phyloP scores from a whole-genome alignment of 805 yeast genomes.

The Lipomyces chichibuensis region DNA sequence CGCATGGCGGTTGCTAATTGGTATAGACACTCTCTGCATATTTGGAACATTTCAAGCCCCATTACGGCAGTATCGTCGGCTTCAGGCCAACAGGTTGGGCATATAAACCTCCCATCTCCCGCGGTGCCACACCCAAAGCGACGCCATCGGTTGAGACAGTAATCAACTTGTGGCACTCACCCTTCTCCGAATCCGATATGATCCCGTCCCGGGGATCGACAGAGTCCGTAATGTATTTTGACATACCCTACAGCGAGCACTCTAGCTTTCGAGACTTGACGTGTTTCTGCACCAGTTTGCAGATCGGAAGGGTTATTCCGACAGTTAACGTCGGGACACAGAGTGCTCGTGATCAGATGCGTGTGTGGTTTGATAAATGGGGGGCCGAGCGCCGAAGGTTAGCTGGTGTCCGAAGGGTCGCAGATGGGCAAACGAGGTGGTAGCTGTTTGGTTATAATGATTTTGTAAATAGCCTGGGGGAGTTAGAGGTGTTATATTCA shows the following conservation, averaged over 20 bases:
- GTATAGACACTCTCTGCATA: slow-evolving; percentile 50
- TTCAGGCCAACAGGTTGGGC: slow-evolving; percentile 88
- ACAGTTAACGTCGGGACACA: slow-evolving; percentile 58
- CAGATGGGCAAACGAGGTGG: slow-evolving; percentile 18
- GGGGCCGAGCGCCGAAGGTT: slow-evolving; percentile 14
- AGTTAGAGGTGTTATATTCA: not conserved
- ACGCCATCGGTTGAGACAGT: slow-evolving; percentile 17
- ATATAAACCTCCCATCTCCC: slow-evolving; percentile 45
- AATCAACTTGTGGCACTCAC: slow-evolving; percentile 10
- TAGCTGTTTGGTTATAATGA: not conserved
- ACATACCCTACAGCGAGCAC: slow-evolving; percentile 90
- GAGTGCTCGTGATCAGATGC: slow-evolving; percentile 34
- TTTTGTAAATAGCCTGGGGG: not conserved
- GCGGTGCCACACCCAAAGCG: slow-evolving; percentile 22
- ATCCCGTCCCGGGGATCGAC: slow-evolving; percentile 37
- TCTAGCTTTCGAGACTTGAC: slow-evolving; percentile 83
- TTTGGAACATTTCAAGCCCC: slow-evolving; percentile 51
- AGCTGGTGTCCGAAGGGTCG: slow-evolving; percentile 16
- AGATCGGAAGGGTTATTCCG: slow-evolving; percentile 63
- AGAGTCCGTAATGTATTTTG: slow-evolving; percentile 26
- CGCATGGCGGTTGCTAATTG: not conserved
- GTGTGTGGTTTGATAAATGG: slow-evolving; percentile 35
- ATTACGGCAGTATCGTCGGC: slow-evolving; percentile 64
- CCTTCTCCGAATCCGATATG: slow-evolving; percentile 23
- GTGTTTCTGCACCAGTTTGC: slow-evolving; percentile 59